phyloP scores from a whole-genome alignment of 1,139 yeast genomes.

The Candida anutae region DNA sequence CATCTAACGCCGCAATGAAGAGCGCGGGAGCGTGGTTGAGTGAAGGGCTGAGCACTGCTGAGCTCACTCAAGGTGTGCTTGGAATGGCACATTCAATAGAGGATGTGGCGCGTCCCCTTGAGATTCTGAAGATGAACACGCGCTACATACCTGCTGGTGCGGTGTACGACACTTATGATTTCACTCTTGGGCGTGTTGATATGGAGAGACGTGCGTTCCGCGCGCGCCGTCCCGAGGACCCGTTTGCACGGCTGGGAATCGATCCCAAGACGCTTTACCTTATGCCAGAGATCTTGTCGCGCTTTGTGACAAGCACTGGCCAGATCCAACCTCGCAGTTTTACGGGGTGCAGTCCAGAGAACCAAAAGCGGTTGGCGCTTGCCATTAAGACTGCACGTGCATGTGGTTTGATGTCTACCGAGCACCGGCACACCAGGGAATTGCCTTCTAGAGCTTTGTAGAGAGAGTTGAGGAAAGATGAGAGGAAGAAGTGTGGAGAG shows the following conservation, averaged over 20 bases:
- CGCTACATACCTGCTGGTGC: slow-evolving; percentile 36
- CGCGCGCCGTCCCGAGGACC: slow-evolving; percentile 18
- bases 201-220: slow-evolving; percentile 24
- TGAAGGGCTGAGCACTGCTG: slow-evolving; percentile 7
- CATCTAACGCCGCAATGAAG: slow-evolving; percentile 29
- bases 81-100: slow-evolving; percentile 25
- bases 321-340: slow-evolving; percentile 58
- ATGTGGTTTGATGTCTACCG: slow-evolving; percentile 57
- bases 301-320: slow-evolving; percentile 55
- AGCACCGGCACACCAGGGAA: slow-evolving; percentile 45
- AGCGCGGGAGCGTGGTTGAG: slow-evolving; percentile 19
- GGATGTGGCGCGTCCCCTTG: slow-evolving; percentile 17
- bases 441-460: slow-evolving; percentile 35
- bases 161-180: slow-evolving; percentile 69
- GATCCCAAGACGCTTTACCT: slow-evolving; percentile 61
- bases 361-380: slow-evolving; percentile 56
- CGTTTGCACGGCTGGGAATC: slow-evolving; percentile 48
- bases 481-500: not conserved
- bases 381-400: slow-evolving; percentile 67
- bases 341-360: slow-evolving; percentile 56
- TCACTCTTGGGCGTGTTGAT: slow-evolving; percentile 47
- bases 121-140: slow-evolving; percentile 25
- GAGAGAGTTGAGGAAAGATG: not conserved
- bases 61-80: slow-evolving; percentile 16
- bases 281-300: slow-evolving; percentile 56